phyloP scores from a whole-genome alignment of 2,329 filamentous ascomycete species.

The Trichoderma atrobrunneum region DNA sequence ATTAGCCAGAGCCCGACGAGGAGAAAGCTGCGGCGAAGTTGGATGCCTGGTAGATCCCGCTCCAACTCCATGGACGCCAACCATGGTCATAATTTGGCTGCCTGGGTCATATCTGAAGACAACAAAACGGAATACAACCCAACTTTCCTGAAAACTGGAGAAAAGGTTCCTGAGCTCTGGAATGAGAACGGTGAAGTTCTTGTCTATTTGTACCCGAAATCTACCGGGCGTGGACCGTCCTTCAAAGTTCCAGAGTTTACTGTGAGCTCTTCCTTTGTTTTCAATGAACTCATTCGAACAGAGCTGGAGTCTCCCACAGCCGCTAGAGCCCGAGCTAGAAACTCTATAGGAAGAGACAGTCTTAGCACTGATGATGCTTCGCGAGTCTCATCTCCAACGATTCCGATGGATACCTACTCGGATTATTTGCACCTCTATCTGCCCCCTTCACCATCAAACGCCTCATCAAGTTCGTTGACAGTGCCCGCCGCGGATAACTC shows the following conservation, averaged over 20 bases:
- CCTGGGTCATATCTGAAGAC: slow-evolving; percentile 57
- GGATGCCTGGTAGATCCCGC: slow-evolving; percentile 53
- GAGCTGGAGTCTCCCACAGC: slow-evolving; percentile 38
- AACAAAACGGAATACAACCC: slow-evolving; percentile 56
- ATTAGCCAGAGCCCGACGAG: slow-evolving; percentile 46
- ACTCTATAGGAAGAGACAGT: slow-evolving; percentile 47
- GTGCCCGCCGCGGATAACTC: slow-evolving; percentile 34
- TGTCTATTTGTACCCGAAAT: slow-evolving; percentile 55
- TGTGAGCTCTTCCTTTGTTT: slow-evolving; percentile 53
- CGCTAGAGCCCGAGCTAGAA: slow-evolving; percentile 38
- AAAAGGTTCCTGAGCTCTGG: slow-evolving; percentile 66
- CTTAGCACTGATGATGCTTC: slow-evolving; percentile 51
- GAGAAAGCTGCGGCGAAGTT: slow-evolving; percentile 51
- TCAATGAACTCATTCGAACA: slow-evolving; percentile 51
- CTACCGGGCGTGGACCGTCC: slow-evolving; percentile 51
- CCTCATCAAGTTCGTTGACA: slow-evolving; percentile 31
- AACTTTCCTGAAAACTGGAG: slow-evolving; percentile 48
- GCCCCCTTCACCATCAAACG: slow-evolving; percentile 43
- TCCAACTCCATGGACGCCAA: slow-evolving; percentile 45
- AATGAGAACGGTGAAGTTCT: slow-evolving; percentile 57
- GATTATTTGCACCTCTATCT: slow-evolving; percentile 53
- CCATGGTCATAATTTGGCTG: slow-evolving; percentile 29
- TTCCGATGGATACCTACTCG: slow-evolving; percentile 36
- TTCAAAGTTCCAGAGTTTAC: slow-evolving; percentile 59
- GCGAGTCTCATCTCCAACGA: slow-evolving; percentile 37